Percentiles rank a stretch among this genome's conserved stretches.
phyloP scores from a whole-genome alignment of 2,329 filamentous ascomycete species.

The Dactylellina drechsleri region DNA sequence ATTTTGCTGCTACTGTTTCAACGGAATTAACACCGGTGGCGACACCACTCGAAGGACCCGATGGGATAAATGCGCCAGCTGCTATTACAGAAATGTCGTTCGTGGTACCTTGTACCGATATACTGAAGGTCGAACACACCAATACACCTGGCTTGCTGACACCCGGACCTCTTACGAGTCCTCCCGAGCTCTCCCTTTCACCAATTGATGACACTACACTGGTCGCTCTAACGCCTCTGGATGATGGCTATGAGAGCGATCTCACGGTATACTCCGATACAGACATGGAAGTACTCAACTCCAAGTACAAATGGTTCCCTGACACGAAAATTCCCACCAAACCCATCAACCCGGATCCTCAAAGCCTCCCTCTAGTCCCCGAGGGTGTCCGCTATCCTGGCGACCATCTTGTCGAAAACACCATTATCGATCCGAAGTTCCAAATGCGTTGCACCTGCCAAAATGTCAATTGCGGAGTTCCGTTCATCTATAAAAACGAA shows the following conservation, averaged over 20 bases:
- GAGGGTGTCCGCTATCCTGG: slow-evolving; percentile 41
- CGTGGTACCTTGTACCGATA: slow-evolving; percentile 14
- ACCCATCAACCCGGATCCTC: slow-evolving; percentile 45
- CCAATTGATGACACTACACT: slow-evolving; percentile 13
- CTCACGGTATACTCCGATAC: slow-evolving; percentile 49
- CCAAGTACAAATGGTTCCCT: slow-evolving; percentile 45
- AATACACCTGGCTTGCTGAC: slow-evolving; percentile 5
- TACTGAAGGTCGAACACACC: slow-evolving; percentile 19
- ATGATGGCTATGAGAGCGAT: slow-evolving; percentile 52
- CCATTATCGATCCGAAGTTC: slow-evolving; percentile 47
- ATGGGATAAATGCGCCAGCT: slow-evolving; percentile 20
- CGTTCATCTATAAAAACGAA: slow-evolving; percentile 54
- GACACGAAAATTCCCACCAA: slow-evolving; percentile 18
- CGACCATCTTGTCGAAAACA: slow-evolving; percentile 45
- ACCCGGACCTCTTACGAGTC: slow-evolving; percentile 10
- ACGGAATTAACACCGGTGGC: slow-evolving; percentile 37
- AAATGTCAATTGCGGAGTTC: slow-evolving; percentile 30
- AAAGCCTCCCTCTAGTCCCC: slow-evolving; percentile 44
- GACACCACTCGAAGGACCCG: slow-evolving; percentile 17
- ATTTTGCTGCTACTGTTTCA: slow-evolving; percentile 21
- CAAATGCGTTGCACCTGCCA: slow-evolving; percentile 51
- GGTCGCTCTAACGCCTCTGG: slow-evolving; percentile 3
- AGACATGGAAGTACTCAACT: slow-evolving; percentile 52
- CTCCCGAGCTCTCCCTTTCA: slow-evolving; percentile 11
- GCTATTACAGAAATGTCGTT: slow-evolving; percentile 20